These are phyloP conservation scores for Pascua sp. DNA, from an alignment of 1,284 basidiomycete genomes.

Conservation along the genomic window DNA sequence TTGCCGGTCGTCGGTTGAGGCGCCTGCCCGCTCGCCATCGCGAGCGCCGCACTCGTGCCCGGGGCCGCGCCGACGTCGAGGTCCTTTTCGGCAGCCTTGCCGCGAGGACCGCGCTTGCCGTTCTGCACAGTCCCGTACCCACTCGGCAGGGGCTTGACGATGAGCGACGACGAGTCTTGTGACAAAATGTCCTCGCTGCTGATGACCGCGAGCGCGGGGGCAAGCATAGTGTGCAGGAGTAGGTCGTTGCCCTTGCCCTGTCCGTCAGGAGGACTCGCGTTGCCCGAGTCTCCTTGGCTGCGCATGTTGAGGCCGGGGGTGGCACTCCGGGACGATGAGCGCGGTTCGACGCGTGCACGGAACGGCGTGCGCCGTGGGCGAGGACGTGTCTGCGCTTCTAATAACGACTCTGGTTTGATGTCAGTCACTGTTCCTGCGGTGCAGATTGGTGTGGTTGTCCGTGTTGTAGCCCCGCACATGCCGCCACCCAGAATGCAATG, in stretches of 20 bases:
- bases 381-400: constrained; percentile 41
- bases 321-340: constrained; percentile 10
- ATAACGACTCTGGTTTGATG: constrained; percentile 32
- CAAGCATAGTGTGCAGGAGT: constrained; percentile 36
- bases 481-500: no score
- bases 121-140: constrained; percentile 25
- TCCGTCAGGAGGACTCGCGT: constrained; percentile 18
- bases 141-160: constrained; percentile 35
- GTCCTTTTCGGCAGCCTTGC: constrained; percentile 28
- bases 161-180: constrained; percentile 39
- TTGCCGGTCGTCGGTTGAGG: constrained; percentile 23
- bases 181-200: constrained; percentile 45
- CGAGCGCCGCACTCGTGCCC: constrained; percentile 36
- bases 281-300: constrained; percentile 13
- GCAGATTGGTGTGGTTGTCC: no score
- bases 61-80: constrained; percentile 33
- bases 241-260: constrained; percentile 32
- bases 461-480: background rate
- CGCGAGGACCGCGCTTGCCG: constrained; percentile 40
- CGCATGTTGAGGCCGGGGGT: constrained; percentile 15
- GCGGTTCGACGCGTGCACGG: constrained; percentile 21
- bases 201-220: constrained; percentile 38
- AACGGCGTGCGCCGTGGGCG: constrained; percentile 36
- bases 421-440: background rate
- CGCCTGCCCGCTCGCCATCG: constrained; percentile 33